Evolutionary conservation across 2,329 filamentous ascomycete genomes (phyloP), one percentile per base, ranked within the genome.

Genomic region (Akanthomyces lecanii): DNA sequence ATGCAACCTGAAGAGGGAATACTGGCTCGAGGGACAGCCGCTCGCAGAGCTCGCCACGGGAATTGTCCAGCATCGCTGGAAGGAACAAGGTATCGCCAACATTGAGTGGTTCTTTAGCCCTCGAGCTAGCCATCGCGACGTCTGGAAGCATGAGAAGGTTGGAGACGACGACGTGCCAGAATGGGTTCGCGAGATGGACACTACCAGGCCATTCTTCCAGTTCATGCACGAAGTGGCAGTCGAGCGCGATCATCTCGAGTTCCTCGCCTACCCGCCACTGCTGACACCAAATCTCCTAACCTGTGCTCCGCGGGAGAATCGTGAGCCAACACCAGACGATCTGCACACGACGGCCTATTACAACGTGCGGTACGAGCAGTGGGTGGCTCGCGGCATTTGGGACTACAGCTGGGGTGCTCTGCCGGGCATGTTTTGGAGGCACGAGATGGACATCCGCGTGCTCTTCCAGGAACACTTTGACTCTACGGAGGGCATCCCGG

Each of bases 351-450:
- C 5, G 4, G 56, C 56, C 2, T 59, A 59, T 44, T 18, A 11
- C 44, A 48, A 48, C 30, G 56, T 59, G 7, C 44, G 56, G 3
- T n/a, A 38, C 30, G 11, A 40, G 5, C 56, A 59, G 45, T 59
- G 56, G 56, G 33, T 7, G 45, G 18, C 56, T 1, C 30, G 11
- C 5, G 56, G 56, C 3, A 21, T 59, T 18, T 59, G 56, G 56
- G 44, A 48, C 33, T 5, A 30, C 21, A 5, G 5, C 10, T 59
- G 56, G 56, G 56, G 28, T 8, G 30, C 30, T 5, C 1, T 59
- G 10, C 56, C 56, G n/a, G 56, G 56, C n/a, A 50, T 59, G 56
- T 25, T n/a, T 1, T 59, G 56, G 56, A 48, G 40, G 21, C 56
- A 59, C 21, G 56, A 59, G 30, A 10, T 5, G 14, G 23, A 47